Evolutionary conservation across 108 stramenopile genomes (phyloP), one percentile per base, ranked within the genome.

Genomic region (Discostella stelligeroides): DNA sequence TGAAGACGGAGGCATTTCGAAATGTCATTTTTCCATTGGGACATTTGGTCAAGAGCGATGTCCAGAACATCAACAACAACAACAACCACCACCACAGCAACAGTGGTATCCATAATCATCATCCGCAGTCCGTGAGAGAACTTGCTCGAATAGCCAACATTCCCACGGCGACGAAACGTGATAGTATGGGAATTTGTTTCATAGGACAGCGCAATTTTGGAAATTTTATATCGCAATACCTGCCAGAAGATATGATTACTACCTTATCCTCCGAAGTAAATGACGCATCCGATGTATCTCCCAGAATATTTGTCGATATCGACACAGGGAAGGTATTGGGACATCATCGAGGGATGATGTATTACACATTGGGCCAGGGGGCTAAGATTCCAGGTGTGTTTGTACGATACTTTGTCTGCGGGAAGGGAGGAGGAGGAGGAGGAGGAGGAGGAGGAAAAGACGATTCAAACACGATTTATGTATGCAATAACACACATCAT

Each of bases 121-220:
- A 28, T 15, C 47, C n/a, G 12, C 61, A 55, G 46, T 53, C 85
- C 5, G 97, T 98, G 18, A 89, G 98, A 67, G 70, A 85, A 15
- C 60, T 96, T 8, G 98, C 98, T 0, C 30, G 57, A 13, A 34
- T 80, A 27, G 91, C 83, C 1, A 63, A 87, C 10, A 81, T 97
- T 4, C 89, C 91, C 8, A 95, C 85, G 15, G 96, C 96, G 10
- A 59, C 57, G 27, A 96, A 97, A 79, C 70, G 82, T 58, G 98
- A 98, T 43, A 88, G 86, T 13, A 90, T 95, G 83, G 98, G 98
- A 4, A 96, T 98, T 60, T 98, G 98, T 70, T 98, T 97, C 80
- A 86, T 98, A 9, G 97, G 97, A 38, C 96, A 96, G 72, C 87
- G 96, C 38, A 82, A 86, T 43, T 90, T 95, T 82, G 85, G 80